Evolutionary conservation across 768 basidiomycete species (phyloP).

Genomic region (Trametes gibbosa): DNA sequence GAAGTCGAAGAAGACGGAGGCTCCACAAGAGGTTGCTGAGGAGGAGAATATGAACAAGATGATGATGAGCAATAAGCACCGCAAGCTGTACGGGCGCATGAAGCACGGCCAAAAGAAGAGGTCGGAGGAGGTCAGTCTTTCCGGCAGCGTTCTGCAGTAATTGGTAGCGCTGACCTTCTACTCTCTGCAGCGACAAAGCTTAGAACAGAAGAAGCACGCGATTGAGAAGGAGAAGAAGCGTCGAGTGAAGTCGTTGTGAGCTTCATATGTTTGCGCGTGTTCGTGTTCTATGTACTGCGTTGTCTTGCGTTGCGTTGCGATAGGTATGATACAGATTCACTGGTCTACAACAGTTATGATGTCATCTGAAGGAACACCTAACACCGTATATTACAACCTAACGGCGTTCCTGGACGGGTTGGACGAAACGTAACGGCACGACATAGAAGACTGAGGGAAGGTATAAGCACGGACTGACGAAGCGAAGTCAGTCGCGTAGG

Average conservation of each 20-base stretch:
- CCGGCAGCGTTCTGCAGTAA: neutral
- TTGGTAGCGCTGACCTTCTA: neutral
- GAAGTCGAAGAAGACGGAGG: slow-evolving; percentile 36
- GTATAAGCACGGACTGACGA: no score
- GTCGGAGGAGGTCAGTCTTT: slow-evolving; percentile 65
- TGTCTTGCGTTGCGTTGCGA: neutral
- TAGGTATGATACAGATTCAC: neutral
- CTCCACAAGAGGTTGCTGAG: slow-evolving; percentile 26
- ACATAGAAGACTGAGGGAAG: no score
- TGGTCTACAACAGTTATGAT: neutral
- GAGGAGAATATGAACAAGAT: slow-evolving; percentile 95
- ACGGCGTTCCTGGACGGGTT: neutral
- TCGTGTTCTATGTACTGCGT: neutral
- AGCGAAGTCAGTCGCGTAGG: neutral
- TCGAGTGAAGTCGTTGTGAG: slow-evolving; percentile 18
- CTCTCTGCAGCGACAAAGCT: slow-evolving; percentile 24
- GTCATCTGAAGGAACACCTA: neutral
- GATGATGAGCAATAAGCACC: slow-evolving; percentile 95
- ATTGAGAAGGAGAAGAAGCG: slow-evolving; percentile 30
- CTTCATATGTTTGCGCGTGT: neutral
- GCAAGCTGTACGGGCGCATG: slow-evolving; percentile 92
- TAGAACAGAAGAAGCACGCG: slow-evolving; percentile 26
- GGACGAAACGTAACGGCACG: neutral
- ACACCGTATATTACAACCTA: neutral
- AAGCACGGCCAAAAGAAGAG: slow-evolving; percentile 81